Evolutionary conservation across 352 stramenopile species (phyloP), one percentile per base, ranked within the genome.

Genomic region (Pythium chondricola): DNA sequence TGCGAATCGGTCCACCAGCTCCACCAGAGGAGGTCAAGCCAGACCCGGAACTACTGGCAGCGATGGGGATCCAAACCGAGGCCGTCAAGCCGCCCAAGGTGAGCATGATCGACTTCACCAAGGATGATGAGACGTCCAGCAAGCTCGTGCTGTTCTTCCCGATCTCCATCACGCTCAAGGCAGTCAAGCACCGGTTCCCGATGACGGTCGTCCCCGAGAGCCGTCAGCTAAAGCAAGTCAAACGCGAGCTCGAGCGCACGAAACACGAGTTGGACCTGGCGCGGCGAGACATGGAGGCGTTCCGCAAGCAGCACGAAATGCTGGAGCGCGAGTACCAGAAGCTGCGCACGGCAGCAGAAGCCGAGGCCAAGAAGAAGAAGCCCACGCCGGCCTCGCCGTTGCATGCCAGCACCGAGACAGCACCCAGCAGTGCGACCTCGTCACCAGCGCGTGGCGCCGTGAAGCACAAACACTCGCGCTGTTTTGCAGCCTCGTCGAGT

Each of bases 251-350:
- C 21, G 22, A 54, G 27, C 47, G n/a, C n/a, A n/a, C n/a, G n/a
- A n/a, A n/a, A n/a, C n/a, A n/a, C n/a, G n/a, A n/a, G n/a, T n/a
- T 54, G 11, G 17, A 54, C 25, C 7, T 24, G 5, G 29, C 39
- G 8, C 16, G 25, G 14, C 29, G 38, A 16, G 39, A 48, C n/a
- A 18, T 41, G 11, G 48, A 42, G 18, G 39, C 39, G 6, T 33
- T 56, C 8, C 41, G 35, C 14, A 40, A 21, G 20, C 29, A 43
- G 30, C 26, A 56, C 39, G 22, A 56, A 16, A 37, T 43, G 2
- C 21, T 48, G 20, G 32, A 49, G n/a, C 30, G 18, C 5, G 49
- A 57, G 41, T 39, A 40, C 10, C 30, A 56, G 25, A 48, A 49
- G 17, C 13, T 29, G 9, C 20, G 26, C 6, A 48, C 41, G 39